phyloP scores from a whole-genome alignment of 768 basidiomycete species.

The Exidia glandulosa region DNA sequence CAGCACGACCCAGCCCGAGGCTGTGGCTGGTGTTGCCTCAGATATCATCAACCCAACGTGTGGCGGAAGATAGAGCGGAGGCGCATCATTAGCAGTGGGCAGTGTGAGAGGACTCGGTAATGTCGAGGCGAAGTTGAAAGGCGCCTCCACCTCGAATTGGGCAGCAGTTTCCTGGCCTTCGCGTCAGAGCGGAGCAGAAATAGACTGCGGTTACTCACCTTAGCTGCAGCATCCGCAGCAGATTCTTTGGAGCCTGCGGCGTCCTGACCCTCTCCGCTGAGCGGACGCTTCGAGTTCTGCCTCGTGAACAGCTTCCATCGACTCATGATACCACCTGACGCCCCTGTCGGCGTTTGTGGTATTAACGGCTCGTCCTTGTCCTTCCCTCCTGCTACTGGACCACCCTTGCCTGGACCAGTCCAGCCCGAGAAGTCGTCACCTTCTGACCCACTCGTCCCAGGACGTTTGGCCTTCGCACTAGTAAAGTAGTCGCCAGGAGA shows the following conservation, averaged over 20 bases:
- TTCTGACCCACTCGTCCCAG: constrained; percentile 22
- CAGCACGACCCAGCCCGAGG: constrained; percentile 53
- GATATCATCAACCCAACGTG: constrained; percentile 63
- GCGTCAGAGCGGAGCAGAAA: neutral
- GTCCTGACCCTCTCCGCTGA: neutral
- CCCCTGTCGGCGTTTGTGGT: constrained; percentile 34
- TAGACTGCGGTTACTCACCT: neutral
- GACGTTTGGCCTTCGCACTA: constrained; percentile 15
- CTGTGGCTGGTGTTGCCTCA: constrained; percentile 49
- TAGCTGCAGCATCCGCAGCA: neutral
- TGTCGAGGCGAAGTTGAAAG: constrained; percentile 10
- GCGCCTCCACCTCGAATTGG: neutral
- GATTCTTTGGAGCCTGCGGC: neutral
- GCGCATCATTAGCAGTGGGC: constrained; percentile 62
- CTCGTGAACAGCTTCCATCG: constrained; percentile 68
- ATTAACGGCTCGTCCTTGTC: constrained; percentile 18
- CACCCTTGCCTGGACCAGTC: constrained; percentile 25
- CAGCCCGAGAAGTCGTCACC: constrained; percentile 38
- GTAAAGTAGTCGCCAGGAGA: neutral
- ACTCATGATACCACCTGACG: constrained; percentile 60
- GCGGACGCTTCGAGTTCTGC: constrained; percentile 30
- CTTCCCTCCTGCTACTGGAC: too few species aligned
- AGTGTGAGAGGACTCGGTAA: constrained; percentile 34
- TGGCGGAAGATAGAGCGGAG: constrained; percentile 46
- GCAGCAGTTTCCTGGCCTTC: neutral